phyloP scores from a whole-genome alignment of 441 rosid species.

The Croton laevigatus region DNA sequence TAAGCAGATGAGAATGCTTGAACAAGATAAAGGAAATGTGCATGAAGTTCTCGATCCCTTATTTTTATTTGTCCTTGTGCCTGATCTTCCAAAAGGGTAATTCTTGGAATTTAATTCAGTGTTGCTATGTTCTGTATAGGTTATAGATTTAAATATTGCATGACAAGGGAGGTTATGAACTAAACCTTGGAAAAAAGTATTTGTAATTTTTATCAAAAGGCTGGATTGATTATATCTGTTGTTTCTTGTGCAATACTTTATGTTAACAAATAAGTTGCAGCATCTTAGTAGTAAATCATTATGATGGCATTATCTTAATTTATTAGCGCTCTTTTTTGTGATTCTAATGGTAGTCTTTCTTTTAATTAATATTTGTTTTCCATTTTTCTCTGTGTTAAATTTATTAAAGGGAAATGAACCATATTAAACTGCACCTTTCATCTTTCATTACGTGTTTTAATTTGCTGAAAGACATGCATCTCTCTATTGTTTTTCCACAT shows the following conservation, averaged over 20 bases:
- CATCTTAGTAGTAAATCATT: not conserved
- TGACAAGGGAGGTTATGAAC: not conserved
- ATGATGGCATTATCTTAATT: not conserved
- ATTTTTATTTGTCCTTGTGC: constrained; percentile 64
- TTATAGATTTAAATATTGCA: not conserved
- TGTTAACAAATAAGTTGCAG: not conserved
- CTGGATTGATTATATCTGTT: not conserved
- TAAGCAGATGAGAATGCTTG: constrained; percentile 42
- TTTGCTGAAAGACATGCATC: not conserved
- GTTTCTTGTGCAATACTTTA: not conserved
- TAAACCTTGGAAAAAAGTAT: not conserved
- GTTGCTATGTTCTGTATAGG: not conserved
- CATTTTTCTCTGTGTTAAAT: not conserved
- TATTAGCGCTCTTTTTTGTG: not conserved
- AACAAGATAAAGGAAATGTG: constrained; percentile 27
- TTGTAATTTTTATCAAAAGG: too few relatives aligned
- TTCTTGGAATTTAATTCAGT: not conserved
- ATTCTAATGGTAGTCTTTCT: not conserved
- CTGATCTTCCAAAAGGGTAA: constrained; percentile 92
- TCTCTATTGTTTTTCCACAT: not conserved
- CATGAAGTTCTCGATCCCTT: constrained; percentile 45
- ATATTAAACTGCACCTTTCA: not conserved
- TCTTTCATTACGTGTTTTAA: not conserved
- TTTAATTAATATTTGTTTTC: not conserved
- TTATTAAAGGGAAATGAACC: too few relatives aligned